Evolutionary conservation across 345 rosid species (phyloP).

Genomic region (Citrus sp.): DNA sequence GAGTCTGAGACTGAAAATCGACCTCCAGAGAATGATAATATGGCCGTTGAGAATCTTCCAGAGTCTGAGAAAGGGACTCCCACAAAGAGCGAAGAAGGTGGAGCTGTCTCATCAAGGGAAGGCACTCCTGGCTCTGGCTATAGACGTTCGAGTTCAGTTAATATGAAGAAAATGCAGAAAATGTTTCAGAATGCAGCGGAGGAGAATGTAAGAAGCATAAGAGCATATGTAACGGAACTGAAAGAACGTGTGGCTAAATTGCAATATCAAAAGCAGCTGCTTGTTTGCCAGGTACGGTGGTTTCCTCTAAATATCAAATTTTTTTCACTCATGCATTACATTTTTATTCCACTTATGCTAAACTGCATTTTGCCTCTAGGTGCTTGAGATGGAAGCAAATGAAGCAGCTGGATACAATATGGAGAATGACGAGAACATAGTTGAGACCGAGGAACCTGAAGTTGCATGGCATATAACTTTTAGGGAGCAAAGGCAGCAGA

Average conservation of each 20-base stretch:
- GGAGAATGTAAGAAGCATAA: conserved; percentile 95
- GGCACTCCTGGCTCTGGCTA: conserved; percentile 72
- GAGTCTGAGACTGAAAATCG: conserved; percentile 77
- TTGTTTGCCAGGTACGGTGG: conserved; percentile 83
- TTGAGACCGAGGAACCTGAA: conserved; percentile 56
- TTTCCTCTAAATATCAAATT: background rate
- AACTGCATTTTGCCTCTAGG: conserved; percentile 37
- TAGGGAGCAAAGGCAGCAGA: conserved; percentile 85
- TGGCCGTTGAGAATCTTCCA: conserved; percentile 32
- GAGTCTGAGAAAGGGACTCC: conserved; percentile 70
- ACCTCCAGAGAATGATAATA: conserved; percentile 63
- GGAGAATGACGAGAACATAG: conserved; percentile 51
- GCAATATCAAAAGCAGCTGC: conserved; percentile 99
- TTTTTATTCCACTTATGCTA: background rate
- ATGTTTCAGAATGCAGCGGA: conserved; percentile 99
- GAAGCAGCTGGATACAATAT: conserved; percentile 79
- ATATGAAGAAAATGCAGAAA: conserved; percentile 98
- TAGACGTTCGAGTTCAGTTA: conserved; percentile 79
- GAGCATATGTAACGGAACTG: conserved; percentile 87
- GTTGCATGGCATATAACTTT: conserved; percentile 82
- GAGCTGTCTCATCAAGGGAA: conserved; percentile 80
- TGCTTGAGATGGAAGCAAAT: conserved; percentile 95
- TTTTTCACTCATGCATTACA: background rate
- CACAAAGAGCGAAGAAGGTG: conserved; percentile 76
- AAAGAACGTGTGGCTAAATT: conserved; percentile 96